Evolutionary conservation across 768 basidiomycete genomes (phyloP).

Genomic region (Kwoniella bestiolae): DNA sequence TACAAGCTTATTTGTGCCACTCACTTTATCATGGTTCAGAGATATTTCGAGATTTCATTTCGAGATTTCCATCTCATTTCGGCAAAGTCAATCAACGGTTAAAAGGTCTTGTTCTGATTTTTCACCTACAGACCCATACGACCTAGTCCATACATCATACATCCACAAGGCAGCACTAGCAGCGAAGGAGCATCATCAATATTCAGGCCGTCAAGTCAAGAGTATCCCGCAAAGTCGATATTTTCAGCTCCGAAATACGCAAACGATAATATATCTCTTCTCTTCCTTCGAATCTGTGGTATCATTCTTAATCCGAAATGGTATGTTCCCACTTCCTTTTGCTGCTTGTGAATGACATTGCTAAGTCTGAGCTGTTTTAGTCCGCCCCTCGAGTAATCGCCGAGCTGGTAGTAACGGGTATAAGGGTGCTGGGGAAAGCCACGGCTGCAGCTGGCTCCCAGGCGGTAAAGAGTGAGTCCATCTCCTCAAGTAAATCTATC

Average conservation of each 20-base stretch:
- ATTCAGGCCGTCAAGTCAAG: too few relatives aligned
- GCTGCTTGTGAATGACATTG: not conserved
- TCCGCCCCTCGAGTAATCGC: slow-evolving; percentile 41
- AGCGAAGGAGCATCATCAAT: too few relatives aligned
- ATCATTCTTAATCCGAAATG: not conserved
- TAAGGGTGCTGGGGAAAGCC: slow-evolving; percentile 73
- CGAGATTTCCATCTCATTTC: not conserved
- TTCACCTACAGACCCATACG: too few relatives aligned
- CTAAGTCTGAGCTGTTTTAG: not conserved
- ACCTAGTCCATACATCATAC: too few relatives aligned
- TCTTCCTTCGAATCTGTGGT: too few relatives aligned
- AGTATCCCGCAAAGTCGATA: too few relatives aligned
- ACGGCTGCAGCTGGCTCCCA: slow-evolving; percentile 87
- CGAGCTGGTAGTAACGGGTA: slow-evolving; percentile 41
- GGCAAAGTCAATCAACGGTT: not conserved
- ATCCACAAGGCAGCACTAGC: too few relatives aligned
- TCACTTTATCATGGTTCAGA: not conserved
- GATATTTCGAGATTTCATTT: too few relatives aligned
- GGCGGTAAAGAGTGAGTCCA: slow-evolving; percentile 81
- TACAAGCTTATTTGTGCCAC: not conserved
- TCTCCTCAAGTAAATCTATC: too few relatives aligned
- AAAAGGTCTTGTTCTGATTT: too few relatives aligned
- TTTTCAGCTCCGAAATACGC: too few relatives aligned
- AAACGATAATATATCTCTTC: too few relatives aligned
- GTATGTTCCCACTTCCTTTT: not conserved